phyloP scores from a whole-genome alignment of 176 grass and related monocot genomes.

The Chrysopogon serrulatus region DNA sequence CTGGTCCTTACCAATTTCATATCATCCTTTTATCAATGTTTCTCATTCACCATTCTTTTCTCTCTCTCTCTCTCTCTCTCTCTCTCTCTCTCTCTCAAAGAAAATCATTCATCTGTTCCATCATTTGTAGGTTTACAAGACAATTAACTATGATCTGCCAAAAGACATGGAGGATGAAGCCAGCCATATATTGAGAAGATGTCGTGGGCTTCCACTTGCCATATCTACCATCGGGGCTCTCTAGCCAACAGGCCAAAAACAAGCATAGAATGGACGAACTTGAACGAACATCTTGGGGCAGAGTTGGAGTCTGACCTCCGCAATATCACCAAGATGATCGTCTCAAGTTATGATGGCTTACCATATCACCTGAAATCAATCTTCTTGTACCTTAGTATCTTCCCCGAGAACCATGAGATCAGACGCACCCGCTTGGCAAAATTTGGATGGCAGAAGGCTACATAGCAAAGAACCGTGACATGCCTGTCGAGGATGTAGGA shows the following conservation, averaged over 20 bases:
- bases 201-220: constrained; percentile 38
- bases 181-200: constrained; percentile 22
- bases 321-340: constrained; percentile 18
- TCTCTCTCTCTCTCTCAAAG: too few relatives aligned
- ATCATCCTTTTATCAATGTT: too few relatives aligned
- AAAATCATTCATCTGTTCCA: too few relatives aligned
- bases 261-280: constrained; percentile 33
- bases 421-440: background rate
- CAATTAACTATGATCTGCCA: background rate
- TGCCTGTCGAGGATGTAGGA: constrained; percentile 20
- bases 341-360: constrained; percentile 42
- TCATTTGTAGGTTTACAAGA: constrained; percentile 22
- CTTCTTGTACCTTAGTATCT: constrained; percentile 55
- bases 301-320: constrained; percentile 24
- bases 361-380: constrained; percentile 46
- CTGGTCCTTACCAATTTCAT: too few relatives aligned
- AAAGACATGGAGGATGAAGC: background rate
- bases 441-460: constrained; percentile 49
- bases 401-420: constrained; percentile 44
- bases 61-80: background rate
- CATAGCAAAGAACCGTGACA: constrained; percentile 14
- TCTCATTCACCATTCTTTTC: too few relatives aligned
- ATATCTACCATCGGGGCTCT: constrained; percentile 45
- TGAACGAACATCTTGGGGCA: too few relatives aligned
- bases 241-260: constrained; percentile 34